phyloP scores from a whole-genome alignment of 495 filamentous ascomycete genomes.

The Talaromyces adpressus region DNA sequence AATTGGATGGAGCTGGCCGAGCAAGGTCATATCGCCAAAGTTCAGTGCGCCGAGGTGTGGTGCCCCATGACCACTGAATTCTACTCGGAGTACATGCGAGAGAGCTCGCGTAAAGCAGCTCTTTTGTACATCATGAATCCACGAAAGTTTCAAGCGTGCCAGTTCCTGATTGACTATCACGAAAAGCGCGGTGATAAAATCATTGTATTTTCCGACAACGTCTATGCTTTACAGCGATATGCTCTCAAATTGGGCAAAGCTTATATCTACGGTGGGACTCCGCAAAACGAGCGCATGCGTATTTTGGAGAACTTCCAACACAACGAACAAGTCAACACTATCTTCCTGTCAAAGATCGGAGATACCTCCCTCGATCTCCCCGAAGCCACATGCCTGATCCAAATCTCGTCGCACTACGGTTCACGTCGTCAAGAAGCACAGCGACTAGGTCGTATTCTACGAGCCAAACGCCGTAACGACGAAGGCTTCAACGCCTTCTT shows the following conservation, averaged over 20 bases:
- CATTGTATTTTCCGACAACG: constrained; percentile 98
- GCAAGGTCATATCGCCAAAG: constrained; percentile 93
- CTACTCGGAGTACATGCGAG: constrained; percentile 84
- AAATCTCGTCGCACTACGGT: constrained; percentile 97
- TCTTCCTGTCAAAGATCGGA: constrained; percentile 97
- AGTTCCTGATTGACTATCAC: constrained; percentile 96
- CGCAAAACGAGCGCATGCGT: constrained; percentile 75
- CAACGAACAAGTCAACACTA: constrained; percentile 86
- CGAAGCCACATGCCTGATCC: constrained; percentile 95
- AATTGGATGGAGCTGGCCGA: constrained; percentile 99
- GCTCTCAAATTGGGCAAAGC: constrained; percentile 78
- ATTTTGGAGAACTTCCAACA: constrained; percentile 97
- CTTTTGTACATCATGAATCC: constrained; percentile 98
- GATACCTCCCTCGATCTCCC: constrained; percentile 96
- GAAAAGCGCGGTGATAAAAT: constrained; percentile 95
- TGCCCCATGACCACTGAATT: constrained; percentile 99
- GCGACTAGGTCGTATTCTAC: constrained; percentile 86
- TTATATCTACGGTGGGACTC: constrained; percentile 89
- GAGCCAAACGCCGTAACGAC: constrained; percentile 93
- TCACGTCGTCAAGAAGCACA: constrained; percentile 97
- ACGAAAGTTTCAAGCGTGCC: constrained; percentile 90
- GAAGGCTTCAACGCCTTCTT: constrained; percentile 99
- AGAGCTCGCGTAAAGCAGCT: constrained; percentile 58
- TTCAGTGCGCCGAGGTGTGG: constrained; percentile 98
- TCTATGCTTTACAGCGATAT: constrained; percentile 85